Percentiles rank a stretch among this genome's conserved stretches.
Conservation (phyloP, 768 basidiomycete species). For the Roridomyces roridus region DNA sequence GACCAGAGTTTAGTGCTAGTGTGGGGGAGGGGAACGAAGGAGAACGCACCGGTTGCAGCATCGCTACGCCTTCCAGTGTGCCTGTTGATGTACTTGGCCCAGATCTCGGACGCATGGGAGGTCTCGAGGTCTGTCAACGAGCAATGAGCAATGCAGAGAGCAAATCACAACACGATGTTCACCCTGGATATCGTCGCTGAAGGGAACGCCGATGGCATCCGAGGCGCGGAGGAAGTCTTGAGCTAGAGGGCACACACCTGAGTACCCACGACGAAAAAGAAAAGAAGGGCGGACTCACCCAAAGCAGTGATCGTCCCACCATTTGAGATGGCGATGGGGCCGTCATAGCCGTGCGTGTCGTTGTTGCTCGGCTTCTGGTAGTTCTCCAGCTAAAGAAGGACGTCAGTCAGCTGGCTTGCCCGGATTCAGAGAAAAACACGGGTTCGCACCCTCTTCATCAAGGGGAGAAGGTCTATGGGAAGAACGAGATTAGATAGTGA, state of each 20-base stretch:
- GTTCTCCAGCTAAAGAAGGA: conserved; percentile 61
- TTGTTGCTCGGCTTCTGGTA: conserved; percentile 78
- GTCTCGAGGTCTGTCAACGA: conserved; percentile 59
- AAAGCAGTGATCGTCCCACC: conserved; percentile 68
- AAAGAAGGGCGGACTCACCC: conserved; percentile 8
- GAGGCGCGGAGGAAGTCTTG: conserved; percentile 74
- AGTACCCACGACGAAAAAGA: no score
- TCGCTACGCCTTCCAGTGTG: conserved; percentile 76
- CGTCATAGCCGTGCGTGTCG: conserved; percentile 71
- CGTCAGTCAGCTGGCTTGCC: background rate
- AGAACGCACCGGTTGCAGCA: conserved; percentile 63
- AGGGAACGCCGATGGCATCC: conserved; percentile 66
- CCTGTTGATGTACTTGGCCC: conserved; percentile 81
- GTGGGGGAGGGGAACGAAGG: background rate
- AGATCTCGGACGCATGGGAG: conserved; percentile 69
- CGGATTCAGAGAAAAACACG: background rate
- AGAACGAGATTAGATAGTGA: conserved; percentile 1
- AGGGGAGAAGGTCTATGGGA: conserved; percentile 61
- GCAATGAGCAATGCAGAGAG: no score
- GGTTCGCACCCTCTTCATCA: conserved; percentile 67
- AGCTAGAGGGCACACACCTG: conserved; percentile 32
- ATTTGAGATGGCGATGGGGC: conserved; percentile 77
- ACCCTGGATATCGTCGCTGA: conserved; percentile 74
- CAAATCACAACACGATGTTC: background rate
- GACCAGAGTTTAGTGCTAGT: background rate